Evolutionary conservation across 1,139 yeast species (phyloP).

Genomic region (Kodamaea fungicola): DNA sequence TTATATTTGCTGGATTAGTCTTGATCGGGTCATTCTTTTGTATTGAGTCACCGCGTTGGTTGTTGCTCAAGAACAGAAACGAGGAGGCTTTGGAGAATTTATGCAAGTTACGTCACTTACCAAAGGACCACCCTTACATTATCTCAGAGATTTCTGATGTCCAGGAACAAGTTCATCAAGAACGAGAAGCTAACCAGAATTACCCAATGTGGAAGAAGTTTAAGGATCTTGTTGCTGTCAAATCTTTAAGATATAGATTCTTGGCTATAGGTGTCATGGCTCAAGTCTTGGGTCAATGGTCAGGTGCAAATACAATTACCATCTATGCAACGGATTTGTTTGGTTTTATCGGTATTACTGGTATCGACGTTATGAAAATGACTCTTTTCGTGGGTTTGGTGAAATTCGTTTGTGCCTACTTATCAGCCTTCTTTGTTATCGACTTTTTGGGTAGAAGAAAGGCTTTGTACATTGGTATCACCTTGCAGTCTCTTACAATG

Average conservation of each 20-base stretch:
- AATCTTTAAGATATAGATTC: constrained; percentile 44
- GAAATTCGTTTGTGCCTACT: constrained; percentile 40
- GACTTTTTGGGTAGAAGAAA: constrained; percentile 47
- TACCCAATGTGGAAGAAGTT: constrained; percentile 15
- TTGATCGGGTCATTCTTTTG: constrained; percentile 35
- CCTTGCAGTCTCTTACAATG: constrained; percentile 14
- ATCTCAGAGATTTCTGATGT: constrained; percentile 51
- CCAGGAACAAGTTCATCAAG: constrained; percentile 43
- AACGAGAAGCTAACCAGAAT: constrained; percentile 30
- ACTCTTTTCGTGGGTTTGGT: constrained; percentile 48
- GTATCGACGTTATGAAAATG: constrained; percentile 37
- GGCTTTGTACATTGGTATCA: constrained; percentile 27
- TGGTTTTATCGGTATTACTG: constrained; percentile 43
- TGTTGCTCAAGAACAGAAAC: constrained; percentile 32
- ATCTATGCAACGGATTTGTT: constrained; percentile 50
- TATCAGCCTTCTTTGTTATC: constrained; percentile 41
- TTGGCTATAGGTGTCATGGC: constrained; percentile 39
- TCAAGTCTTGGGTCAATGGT: constrained; percentile 58
- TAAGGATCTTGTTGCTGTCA: constrained; percentile 32
- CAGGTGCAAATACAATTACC: constrained; percentile 54
- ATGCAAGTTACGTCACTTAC: constrained; percentile 46
- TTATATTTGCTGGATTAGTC: constrained; percentile 40
- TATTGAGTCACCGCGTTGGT: constrained; percentile 47
- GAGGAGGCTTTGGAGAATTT: constrained; percentile 35
- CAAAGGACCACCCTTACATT: constrained; percentile 48